Evolutionary conservation across 768 basidiomycete species (phyloP).

Genomic region (Russula vinacea): DNA sequence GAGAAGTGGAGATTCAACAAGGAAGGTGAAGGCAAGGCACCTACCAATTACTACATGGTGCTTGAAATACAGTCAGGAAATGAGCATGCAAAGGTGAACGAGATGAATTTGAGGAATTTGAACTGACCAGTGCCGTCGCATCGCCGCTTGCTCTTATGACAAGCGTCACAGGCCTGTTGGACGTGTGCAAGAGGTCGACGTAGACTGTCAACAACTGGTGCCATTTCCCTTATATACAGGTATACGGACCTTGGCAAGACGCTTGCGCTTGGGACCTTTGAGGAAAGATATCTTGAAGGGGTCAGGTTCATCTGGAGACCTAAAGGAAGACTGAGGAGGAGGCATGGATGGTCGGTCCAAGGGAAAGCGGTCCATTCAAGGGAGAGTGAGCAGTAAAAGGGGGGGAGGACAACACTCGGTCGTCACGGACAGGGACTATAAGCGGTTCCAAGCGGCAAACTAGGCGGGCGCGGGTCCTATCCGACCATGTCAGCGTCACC

Average conservation of each 20-base stretch:
- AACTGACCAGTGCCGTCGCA: constrained; percentile 75
- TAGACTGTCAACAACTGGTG: not conserved
- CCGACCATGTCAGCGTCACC: constrained; percentile 20
- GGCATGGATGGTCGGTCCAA: constrained; percentile 5
- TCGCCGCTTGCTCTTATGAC: constrained; percentile 80
- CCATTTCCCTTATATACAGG: not conserved
- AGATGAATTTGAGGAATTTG: constrained; percentile 2
- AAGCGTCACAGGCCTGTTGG: constrained; percentile 70
- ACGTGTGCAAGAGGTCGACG: not conserved
- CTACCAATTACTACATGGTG: constrained; percentile 80
- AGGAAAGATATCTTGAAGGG: constrained; percentile 44
- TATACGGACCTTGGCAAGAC: constrained; percentile 47
- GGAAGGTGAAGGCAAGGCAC: constrained; percentile 20
- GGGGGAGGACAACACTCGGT: not conserved
- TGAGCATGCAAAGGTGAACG: constrained; percentile 12
- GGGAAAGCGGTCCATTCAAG: constrained; percentile 23
- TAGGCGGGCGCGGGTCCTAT: constrained; percentile 16
- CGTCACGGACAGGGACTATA: constrained; percentile 25
- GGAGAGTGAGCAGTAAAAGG: not conserved
- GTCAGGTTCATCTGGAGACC: constrained; percentile 33
- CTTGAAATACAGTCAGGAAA: constrained; percentile 38
- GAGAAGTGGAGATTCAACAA: constrained; percentile 3
- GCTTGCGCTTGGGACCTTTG: constrained; percentile 53
- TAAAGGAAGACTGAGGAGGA: constrained; percentile 17
- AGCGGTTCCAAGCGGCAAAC: constrained; percentile 23